Conservation (phyloP, 2,329 filamentous ascomycete genomes). For the Neopestalotiopsis sp. region DNA sequence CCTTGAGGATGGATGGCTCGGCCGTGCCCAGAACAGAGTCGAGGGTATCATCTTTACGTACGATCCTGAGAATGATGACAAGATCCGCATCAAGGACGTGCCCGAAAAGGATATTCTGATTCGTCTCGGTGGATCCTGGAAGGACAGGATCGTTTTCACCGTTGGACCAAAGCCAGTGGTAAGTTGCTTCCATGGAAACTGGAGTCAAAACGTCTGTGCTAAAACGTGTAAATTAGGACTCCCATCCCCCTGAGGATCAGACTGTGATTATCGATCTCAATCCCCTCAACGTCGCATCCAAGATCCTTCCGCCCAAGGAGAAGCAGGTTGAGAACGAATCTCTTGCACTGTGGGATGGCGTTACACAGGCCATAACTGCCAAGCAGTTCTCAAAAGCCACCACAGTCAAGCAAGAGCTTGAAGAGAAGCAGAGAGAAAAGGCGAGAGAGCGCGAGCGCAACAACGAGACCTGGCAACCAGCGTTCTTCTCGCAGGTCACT, state of each 20-base stretch:
- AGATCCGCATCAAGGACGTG: constrained; percentile 82
- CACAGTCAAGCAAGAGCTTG: constrained; percentile 84
- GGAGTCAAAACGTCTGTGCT: neutral
- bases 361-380: constrained; percentile 82
- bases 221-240: constrained; percentile 37
- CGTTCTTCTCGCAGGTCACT: constrained; percentile 76
- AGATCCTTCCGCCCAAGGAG: constrained; percentile 77
- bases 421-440: constrained; percentile 86
- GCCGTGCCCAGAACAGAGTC: constrained; percentile 88
- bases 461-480: constrained; percentile 77
- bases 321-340: constrained; percentile 89
- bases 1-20: constrained; percentile 92
- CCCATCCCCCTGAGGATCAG: constrained; percentile 62
- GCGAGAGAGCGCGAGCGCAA: constrained; percentile 77
- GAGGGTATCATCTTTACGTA: constrained; percentile 91
- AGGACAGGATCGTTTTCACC: constrained; percentile 68
- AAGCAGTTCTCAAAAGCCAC: constrained; percentile 89
- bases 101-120: constrained; percentile 83
- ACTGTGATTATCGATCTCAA: constrained; percentile 83
- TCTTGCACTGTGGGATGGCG: constrained; percentile 82
- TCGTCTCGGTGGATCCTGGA: constrained; percentile 86
- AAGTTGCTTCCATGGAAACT: constrained; percentile 40
- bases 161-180: constrained; percentile 66
- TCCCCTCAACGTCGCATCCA: constrained; percentile 80
- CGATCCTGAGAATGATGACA: constrained; percentile 83